These are phyloP conservation scores for Suhomyces prunicola DNA, from an alignment of 805 yeast species.

Conservation along the genomic window DNA sequence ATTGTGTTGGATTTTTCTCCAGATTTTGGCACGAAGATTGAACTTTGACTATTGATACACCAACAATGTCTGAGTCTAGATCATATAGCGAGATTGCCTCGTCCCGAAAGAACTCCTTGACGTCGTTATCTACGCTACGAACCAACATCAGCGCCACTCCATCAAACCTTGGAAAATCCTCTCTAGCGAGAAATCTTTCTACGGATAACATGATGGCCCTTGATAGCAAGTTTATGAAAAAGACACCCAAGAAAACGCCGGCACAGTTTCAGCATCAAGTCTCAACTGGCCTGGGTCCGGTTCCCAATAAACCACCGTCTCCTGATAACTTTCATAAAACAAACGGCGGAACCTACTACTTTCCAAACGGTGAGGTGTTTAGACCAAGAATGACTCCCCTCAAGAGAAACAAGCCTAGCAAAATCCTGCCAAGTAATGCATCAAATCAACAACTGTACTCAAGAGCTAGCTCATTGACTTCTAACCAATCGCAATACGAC, in stretches of 20 bases:
- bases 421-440: slow-evolving; percentile 12
- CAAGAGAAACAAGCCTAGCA: slow-evolving; percentile 39
- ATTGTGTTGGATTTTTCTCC: not conserved
- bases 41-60: not conserved
- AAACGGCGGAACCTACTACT: slow-evolving; percentile 31
- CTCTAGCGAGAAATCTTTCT: slow-evolving; percentile 29
- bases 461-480: slow-evolving; percentile 3
- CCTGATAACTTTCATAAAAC: slow-evolving; percentile 11
- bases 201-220: slow-evolving; percentile 38
- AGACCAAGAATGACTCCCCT: slow-evolving; percentile 43
- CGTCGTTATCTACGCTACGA: slow-evolving; percentile 7
- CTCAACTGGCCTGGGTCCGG: not conserved
- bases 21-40: not conserved
- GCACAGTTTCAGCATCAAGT: slow-evolving; percentile 1
- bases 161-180: not conserved
- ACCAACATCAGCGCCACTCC: not conserved
- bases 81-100: not conserved
- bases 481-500: not conserved
- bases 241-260: slow-evolving; percentile 26
- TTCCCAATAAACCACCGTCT: not conserved
- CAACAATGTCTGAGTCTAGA: slow-evolving; percentile 1
- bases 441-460: slow-evolving; percentile 3
- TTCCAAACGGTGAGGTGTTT: slow-evolving; percentile 56
- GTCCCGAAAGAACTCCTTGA: slow-evolving; percentile 7
- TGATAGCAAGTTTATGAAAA: slow-evolving; percentile 39